Percentiles rank a stretch among this genome's conserved stretches.
These are phyloP conservation scores for Ulota crispa DNA, from an alignment of 225 moss, liverwort and hornwort species.

Conservation along the genomic window DNA sequence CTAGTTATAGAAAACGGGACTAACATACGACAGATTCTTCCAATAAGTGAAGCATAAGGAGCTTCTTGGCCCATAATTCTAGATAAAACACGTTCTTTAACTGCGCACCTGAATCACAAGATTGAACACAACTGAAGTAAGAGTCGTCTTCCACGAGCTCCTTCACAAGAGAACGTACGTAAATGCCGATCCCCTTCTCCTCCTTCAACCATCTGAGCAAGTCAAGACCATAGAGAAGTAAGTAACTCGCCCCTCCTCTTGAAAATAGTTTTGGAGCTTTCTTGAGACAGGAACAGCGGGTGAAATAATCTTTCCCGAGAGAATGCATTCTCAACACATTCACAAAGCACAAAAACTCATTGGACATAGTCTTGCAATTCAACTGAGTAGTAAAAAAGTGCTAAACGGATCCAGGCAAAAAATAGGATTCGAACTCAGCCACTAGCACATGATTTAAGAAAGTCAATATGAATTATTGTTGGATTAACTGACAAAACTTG, in stretches of 20 bases:
- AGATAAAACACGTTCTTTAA: not conserved
- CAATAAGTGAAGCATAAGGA: not conserved
- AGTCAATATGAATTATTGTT: not conserved
- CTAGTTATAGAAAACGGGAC: not conserved
- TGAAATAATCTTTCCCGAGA: not conserved
- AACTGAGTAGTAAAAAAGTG: not conserved
- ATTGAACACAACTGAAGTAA: conserved; percentile 60
- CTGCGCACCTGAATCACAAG: conserved; percentile 62
- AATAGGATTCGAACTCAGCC: not conserved
- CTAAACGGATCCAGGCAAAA: conserved; percentile 4
- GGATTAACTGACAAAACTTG: not conserved
- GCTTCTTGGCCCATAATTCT: not conserved
- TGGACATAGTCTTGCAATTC: not conserved
- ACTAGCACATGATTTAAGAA: not conserved
- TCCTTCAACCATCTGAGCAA: conserved; percentile 84
- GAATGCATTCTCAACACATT: not conserved
- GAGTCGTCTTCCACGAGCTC: conserved; percentile 61
- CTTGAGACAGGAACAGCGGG: conserved; percentile 2
- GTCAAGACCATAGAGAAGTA: conserved; percentile 25
- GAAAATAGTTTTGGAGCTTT: not conserved
- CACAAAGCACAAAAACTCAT: not conserved
- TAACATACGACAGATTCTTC: conserved; percentile 16
- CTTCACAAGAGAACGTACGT: conserved; percentile 59
- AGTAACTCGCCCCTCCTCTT: conserved; percentile 18
- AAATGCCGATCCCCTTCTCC: conserved; percentile 64